phyloP scores from a whole-genome alignment of 805 yeast species.

The Myxozyma neglecta region DNA sequence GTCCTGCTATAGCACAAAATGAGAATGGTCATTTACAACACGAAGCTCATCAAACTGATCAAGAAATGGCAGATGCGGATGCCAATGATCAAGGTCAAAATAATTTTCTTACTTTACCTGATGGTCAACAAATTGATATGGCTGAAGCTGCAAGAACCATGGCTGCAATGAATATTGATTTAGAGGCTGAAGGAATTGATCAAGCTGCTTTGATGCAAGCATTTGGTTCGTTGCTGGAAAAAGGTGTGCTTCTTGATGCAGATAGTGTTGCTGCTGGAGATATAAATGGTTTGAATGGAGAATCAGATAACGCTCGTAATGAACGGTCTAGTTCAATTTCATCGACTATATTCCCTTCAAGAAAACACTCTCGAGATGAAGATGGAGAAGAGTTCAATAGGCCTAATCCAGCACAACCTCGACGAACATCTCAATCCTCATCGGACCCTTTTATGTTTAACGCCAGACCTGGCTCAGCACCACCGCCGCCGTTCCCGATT shows the following conservation, averaged over 20 bases:
- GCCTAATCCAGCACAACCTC: neutral
- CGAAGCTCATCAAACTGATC: neutral
- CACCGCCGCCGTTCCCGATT: neutral
- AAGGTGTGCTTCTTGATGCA: neutral
- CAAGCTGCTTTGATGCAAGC: slow-evolving; percentile 6
- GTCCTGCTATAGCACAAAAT: neutral
- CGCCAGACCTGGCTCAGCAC: too few species aligned
- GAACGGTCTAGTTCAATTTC: neutral
- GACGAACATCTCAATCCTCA: neutral
- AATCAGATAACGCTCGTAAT: neutral
- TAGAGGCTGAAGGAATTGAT: slow-evolving; percentile 8
- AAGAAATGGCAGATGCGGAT: neutral
- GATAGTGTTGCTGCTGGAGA: neutral
- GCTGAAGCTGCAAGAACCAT: neutral
- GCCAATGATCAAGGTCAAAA: neutral
- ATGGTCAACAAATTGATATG: slow-evolving; percentile 1
- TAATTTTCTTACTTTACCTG: neutral
- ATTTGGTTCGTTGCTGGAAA: slow-evolving; percentile 2
- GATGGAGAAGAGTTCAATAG: neutral
- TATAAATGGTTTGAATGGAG: neutral
- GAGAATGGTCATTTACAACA: neutral
- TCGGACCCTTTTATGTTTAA: neutral
- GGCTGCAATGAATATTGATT: slow-evolving; percentile 7
- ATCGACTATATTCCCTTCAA: neutral
- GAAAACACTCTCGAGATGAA: slow-evolving; percentile 1